A percentile compares a stretch with the other conserved stretches of the same genome.
Conservation (phyloP, 345 rosid species). For the Eucalyptus erythrocorys region DNA sequence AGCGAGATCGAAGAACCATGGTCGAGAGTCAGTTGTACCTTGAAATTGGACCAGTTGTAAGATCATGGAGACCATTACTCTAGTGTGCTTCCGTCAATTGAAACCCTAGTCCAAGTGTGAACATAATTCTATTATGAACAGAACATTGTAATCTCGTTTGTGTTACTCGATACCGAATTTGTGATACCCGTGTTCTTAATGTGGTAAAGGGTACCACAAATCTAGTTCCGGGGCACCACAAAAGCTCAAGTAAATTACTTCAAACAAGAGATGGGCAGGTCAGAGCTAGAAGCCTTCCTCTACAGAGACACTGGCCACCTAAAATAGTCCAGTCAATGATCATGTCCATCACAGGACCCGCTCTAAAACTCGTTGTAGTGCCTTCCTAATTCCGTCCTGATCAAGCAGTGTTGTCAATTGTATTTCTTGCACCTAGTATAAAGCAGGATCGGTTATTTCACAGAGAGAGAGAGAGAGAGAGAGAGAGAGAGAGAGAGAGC, state of each 20-base stretch:
- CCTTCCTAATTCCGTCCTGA: slow-evolving; percentile 72
- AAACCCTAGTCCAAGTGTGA: background rate
- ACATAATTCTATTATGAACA: background rate
- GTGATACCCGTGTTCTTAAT: background rate
- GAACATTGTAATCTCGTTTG: background rate
- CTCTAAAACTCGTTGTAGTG: slow-evolving; percentile 67
- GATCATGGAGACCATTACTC: background rate
- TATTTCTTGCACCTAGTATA: slow-evolving; percentile 75
- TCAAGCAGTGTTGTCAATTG: slow-evolving; percentile 67
- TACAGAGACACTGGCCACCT: background rate
- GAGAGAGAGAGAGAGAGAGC: background rate
- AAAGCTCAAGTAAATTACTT: background rate
- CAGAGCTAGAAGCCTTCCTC: background rate
- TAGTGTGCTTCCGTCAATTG: background rate
- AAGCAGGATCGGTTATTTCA: background rate
- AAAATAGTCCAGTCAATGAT: background rate
- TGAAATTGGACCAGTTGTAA: background rate
- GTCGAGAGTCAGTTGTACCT: too few relatives aligned
- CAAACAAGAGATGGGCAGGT: background rate
- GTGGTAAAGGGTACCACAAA: background rate
- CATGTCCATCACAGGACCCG: slow-evolving; percentile 44
- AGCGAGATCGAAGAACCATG: background rate
- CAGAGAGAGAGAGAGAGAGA: background rate
- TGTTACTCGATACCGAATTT: background rate
- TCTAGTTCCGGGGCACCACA: background rate